Conservation (phyloP, 805 yeast species). For the Starmerella riodocensis region DNA sequence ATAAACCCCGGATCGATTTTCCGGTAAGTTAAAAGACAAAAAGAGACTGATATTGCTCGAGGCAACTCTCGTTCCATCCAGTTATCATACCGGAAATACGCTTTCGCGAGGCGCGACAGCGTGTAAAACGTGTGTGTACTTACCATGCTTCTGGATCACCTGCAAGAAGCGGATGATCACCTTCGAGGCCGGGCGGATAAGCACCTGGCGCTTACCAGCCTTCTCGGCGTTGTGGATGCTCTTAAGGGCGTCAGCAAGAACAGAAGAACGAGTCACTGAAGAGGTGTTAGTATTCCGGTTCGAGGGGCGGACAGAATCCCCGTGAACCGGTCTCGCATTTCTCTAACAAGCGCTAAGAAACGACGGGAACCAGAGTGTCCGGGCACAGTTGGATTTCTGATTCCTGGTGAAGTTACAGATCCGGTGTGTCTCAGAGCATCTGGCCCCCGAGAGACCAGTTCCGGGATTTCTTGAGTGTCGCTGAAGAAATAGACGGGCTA, state of each 20-base stretch:
- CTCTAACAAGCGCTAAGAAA: not conserved
- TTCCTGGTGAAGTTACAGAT: constrained; percentile 14
- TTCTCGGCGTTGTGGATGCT: constrained; percentile 98
- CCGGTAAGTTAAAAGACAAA: constrained; percentile 98
- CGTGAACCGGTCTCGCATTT: constrained; percentile 14
- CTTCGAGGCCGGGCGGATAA: constrained; percentile 96
- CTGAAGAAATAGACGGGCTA: constrained; percentile 1
- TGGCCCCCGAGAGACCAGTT: constrained; percentile 24
- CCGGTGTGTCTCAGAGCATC: constrained; percentile 24
- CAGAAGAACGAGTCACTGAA: constrained; percentile 94
- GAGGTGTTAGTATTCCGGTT: constrained; percentile 21
- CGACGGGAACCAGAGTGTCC: constrained; percentile 24
- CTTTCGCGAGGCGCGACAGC: too few species aligned
- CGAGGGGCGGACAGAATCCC: not conserved
- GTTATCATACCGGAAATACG: constrained; percentile 81
- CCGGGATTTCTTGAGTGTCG: constrained; percentile 5
- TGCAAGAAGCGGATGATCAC: constrained; percentile 92
- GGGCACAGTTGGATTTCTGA: constrained; percentile 18
- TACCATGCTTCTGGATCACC: constrained; percentile 96
- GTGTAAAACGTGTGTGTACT: constrained; percentile 24
- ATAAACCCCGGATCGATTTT: constrained; percentile 35
- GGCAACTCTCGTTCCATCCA: constrained; percentile 71
- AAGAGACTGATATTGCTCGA: constrained; percentile 47
- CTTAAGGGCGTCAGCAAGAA: constrained; percentile 96
- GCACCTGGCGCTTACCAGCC: constrained; percentile 97